Evolutionary conservation across 2,329 filamentous ascomycete genomes (phyloP).

Genomic region (Neobulgaria alba): DNA sequence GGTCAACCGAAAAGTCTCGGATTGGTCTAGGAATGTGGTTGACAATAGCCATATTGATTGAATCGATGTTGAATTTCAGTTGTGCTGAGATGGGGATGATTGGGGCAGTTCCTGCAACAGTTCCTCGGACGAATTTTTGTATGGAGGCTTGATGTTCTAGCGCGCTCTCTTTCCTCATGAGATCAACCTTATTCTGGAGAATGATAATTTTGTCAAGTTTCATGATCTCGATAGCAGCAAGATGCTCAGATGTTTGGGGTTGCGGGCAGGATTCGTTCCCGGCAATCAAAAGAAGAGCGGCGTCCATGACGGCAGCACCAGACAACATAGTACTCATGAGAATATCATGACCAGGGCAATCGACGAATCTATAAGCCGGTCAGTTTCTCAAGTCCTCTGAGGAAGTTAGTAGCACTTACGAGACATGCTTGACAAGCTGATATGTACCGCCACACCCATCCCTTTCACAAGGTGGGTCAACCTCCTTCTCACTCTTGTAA

Average conservation of each 20-base stretch:
- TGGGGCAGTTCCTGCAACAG: slow-evolving; percentile 86
- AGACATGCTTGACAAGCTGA: slow-evolving; percentile 82
- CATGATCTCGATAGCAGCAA: slow-evolving; percentile 99
- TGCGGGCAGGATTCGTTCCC: slow-evolving; percentile 98
- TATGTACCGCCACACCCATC: slow-evolving; percentile 86
- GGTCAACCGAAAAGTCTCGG: slow-evolving; percentile 83
- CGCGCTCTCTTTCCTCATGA: slow-evolving; percentile 94
- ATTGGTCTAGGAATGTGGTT: slow-evolving; percentile 88
- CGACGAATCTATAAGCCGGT: slow-evolving; percentile 64
- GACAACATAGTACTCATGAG: slow-evolving; percentile 99
- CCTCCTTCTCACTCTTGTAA: slow-evolving; percentile 98
- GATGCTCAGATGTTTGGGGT: slow-evolving; percentile 95
- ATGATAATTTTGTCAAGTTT: slow-evolving; percentile 99
- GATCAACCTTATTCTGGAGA: slow-evolving; percentile 97
- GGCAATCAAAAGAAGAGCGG: slow-evolving; percentile 88
- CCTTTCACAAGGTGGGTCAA: slow-evolving; percentile 91
- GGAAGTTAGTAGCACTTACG: slow-evolving; percentile 48
- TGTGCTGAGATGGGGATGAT: slow-evolving; percentile 97
- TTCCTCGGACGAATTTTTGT: slow-evolving; percentile 95
- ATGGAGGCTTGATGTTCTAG: slow-evolving; percentile 94
- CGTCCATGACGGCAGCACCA: slow-evolving; percentile 98
- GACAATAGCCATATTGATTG: slow-evolving; percentile 92
- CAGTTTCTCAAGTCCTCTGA: slow-evolving; percentile 16
- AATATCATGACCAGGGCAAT: slow-evolving; percentile 99
- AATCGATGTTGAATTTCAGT: slow-evolving; percentile 99